Base-by-base conservation (phyloP, 768 basidiomycete genomes). In the Termitomyces eurrhizus region DNA sequence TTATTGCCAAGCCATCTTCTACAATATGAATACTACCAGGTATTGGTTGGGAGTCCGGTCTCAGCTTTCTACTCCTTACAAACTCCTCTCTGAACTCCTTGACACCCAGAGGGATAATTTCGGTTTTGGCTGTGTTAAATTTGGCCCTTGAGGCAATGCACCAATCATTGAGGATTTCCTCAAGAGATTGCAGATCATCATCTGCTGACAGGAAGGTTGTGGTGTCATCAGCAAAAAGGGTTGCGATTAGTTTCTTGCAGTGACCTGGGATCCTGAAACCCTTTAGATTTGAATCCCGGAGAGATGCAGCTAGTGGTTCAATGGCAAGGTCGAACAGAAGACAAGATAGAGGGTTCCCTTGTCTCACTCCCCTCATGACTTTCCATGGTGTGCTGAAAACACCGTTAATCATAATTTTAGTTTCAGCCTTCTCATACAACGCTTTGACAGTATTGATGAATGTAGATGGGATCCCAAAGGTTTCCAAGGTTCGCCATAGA, bases 1-100 rank as follows among this genome's bases (percentile, higher is more conserved):
- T 1, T 0, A 24, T 24, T 11, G 8, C 0, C 8, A n/a, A 11
- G 0, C 44, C 44, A 2, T 45, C 44, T 2, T 24, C 21, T 9
- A 4, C 44, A 1, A 45, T 24, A 8, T 45, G 44, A 2, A 45
- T 45, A 8, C 11, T 11, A 0, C 9, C 21, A 3, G n/a, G 21
- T n/a, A n/a, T n/a, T 0, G 24, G 4, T 7, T 4, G 11, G 1
- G 9, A 0, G 8, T 4, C 8, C 2, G 44, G 44, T 1, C 4
- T 45, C 0, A 12, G 11, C 24, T 21, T 45, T 9, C 44, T 45
- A 4, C 29, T 29, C 2, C 11, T 45, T 9, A 7, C 4, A 1
- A 1, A 45, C 4, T 3, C 21, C 21, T 21, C 44, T 0, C 4
- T 44, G 18, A 29, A 29, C 29, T 29, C 4, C 29, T 29, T 29